Evolutionary conservation across 2,329 filamentous ascomycete species (phyloP), one percentile per base, ranked within the genome.

Genomic region (Penicillium sp.): DNA sequence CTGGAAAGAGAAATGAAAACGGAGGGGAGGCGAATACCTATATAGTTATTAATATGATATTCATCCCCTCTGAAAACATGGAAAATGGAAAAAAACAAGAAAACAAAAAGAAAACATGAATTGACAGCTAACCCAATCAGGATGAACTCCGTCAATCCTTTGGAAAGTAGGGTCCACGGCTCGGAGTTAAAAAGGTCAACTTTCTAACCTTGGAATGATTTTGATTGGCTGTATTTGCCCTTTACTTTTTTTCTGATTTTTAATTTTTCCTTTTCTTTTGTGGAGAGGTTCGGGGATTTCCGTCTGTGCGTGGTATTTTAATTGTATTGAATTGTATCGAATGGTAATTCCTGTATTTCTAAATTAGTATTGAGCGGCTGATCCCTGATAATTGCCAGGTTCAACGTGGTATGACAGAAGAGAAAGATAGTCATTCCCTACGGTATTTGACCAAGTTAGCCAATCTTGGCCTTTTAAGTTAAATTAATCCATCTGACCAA

Each of bases 1-100:
- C 26, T 42, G 26, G 4, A 46, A 9, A 29, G 14, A 50, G n/a
- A n/a, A n/a, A 35, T 31, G 53, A 44, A 45, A 55, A 55, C 45
- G 52, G 47, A 47, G 42, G 48, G 44, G 53, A 49, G 48, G 42
- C 40, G 34, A 51, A 52, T 51, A 45, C 29, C 46, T 51, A 44
- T 51, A 52, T 51, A 45, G 35, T 52, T 51, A 44, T 51, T 55
- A 51, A 44, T 50, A 51, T 51, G 34, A 22, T 39, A 42, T 24
- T 24, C 24, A 24, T 22, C 24, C 43, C 37, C 18, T 35, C 16
- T 18, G 44, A 43, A 54, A 54, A 53, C 43, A 42, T 53, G 20
- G 24, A 42, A 42, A 42, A 20, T 6, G 9, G 4, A 4, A 14
- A 20, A 13, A 40, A n/a, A n/a, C 31, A 31, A 14, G 22, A 20